Percentiles rank a stretch among this genome's conserved stretches.
phyloP scores from a whole-genome alignment of 176 grass and related monocot genomes.

The Oryza glaberrima region DNA sequence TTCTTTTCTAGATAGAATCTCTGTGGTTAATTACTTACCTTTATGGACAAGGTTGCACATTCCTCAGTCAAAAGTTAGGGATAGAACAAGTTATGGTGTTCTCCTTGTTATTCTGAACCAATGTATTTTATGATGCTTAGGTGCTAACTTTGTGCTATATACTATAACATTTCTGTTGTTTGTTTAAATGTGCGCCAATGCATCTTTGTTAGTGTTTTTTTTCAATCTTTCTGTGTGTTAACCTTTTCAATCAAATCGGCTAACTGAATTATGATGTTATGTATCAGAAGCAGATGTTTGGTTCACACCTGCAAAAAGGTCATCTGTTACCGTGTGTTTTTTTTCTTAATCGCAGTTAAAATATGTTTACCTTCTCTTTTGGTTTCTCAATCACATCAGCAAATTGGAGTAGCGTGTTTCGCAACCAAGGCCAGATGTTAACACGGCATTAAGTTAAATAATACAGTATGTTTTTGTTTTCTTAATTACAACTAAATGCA shows the following conservation, averaged over 20 bases:
- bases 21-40: constrained; percentile 48
- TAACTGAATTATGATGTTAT: neutral
- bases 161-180: constrained; percentile 44
- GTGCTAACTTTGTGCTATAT: constrained; percentile 58
- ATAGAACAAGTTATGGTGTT: constrained; percentile 41
- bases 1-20: constrained; percentile 55
- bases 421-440: neutral
- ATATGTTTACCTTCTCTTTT: neutral
- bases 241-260: neutral
- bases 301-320: neutral
- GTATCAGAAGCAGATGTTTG: neutral
- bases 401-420: neutral
- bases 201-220: constrained; percentile 15
- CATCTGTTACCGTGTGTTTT: too few relatives aligned
- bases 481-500: neutral
- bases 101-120: constrained; percentile 36
- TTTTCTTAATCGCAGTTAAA: too few relatives aligned
- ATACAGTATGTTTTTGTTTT: neutral
- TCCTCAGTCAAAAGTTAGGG: constrained; percentile 40
- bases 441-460: neutral
- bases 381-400: neutral
- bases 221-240: neutral
- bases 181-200: constrained; percentile 26
- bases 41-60: constrained; percentile 41
- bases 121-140: constrained; percentile 42